A percentile compares a stretch with the other conserved stretches of the same genome.
Conservation (phyloP, 352 stramenopile genomes). For the Phytophthora idaei region DNA sequence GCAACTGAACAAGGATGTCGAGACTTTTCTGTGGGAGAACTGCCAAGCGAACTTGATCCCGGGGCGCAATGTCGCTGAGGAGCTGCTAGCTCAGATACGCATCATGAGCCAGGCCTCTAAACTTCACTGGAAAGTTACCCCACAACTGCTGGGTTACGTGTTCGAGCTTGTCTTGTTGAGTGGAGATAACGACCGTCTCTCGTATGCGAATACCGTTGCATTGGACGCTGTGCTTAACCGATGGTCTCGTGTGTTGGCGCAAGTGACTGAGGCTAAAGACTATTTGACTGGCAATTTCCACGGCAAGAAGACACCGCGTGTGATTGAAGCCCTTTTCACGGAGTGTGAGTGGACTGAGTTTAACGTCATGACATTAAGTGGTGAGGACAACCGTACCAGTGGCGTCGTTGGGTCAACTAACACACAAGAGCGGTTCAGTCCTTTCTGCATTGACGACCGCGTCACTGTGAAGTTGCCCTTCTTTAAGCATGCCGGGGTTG, state of each 20-base stretch:
- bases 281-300: conserved; percentile 67
- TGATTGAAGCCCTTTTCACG: conserved; percentile 59
- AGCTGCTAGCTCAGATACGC: conserved; percentile 54
- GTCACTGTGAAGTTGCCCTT: conserved; percentile 43
- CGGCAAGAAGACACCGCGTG: conserved; percentile 59
- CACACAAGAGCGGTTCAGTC: conserved; percentile 4
- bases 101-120: conserved; percentile 47
- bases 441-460: conserved; percentile 33
- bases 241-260: conserved; percentile 56
- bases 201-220: conserved; percentile 50
- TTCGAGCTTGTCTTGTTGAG: conserved; percentile 58
- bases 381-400: background rate
- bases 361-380: conserved; percentile 36
- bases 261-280: conserved; percentile 61
- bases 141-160: conserved; percentile 63
- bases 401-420: background rate
- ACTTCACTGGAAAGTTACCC: conserved; percentile 72
- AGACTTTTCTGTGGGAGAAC: conserved; percentile 63
- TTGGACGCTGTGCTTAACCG: conserved; percentile 57
- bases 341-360: conserved; percentile 77
- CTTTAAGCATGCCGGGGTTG: conserved; percentile 49
- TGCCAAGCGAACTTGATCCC: conserved; percentile 51
- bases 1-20: conserved; percentile 29
- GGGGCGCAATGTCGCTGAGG: conserved; percentile 35
- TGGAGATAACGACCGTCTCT: conserved; percentile 58